A percentile compares a stretch with the other conserved stretches of the same genome.
These are phyloP conservation scores for Trichoderma gamsii DNA, from an alignment of 495 filamentous ascomycete genomes.

Conservation along the genomic window DNA sequence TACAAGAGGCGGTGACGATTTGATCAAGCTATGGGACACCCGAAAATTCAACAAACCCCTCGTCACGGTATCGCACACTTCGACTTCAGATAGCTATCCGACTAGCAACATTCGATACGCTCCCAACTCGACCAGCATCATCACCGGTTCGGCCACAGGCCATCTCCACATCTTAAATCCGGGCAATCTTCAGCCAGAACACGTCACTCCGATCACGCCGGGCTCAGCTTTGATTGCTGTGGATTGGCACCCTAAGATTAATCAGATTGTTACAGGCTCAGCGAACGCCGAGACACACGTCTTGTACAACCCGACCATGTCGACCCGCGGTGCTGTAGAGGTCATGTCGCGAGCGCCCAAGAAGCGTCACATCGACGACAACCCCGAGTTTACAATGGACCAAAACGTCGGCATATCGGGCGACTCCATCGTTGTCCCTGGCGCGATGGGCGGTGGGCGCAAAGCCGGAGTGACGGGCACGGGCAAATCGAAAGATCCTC, in stretches of 20 bases:
- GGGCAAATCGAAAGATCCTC: slow-evolving; percentile 71
- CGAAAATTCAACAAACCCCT: slow-evolving; percentile 90
- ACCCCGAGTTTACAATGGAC: slow-evolving; percentile 78
- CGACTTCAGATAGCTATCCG: slow-evolving; percentile 76
- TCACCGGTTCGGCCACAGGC: slow-evolving; percentile 82
- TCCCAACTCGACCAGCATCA: slow-evolving; percentile 69
- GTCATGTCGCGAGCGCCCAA: slow-evolving; percentile 93
- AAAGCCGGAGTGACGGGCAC: slow-evolving; percentile 64
- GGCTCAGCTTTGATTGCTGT: slow-evolving; percentile 76
- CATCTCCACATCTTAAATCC: slow-evolving; percentile 91
- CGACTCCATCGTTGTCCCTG: slow-evolving; percentile 71
- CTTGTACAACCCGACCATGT: slow-evolving; percentile 81
- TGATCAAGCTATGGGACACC: slow-evolving; percentile 87
- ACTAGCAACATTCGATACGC: slow-evolving; percentile 85
- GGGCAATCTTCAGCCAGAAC: slow-evolving; percentile 75
- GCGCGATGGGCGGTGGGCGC: slow-evolving; percentile 39
- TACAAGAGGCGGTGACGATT: slow-evolving; percentile 80
- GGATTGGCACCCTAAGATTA: slow-evolving; percentile 87
- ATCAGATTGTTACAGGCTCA: slow-evolving; percentile 92
- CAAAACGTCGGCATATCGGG: slow-evolving; percentile 68
- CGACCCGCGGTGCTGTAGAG: slow-evolving; percentile 71
- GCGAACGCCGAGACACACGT: slow-evolving; percentile 83
- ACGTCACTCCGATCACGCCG: slow-evolving; percentile 78
- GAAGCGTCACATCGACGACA: slow-evolving; percentile 89
- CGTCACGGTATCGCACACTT: slow-evolving; percentile 67